A percentile compares a stretch with the other conserved stretches of the same genome.
phyloP scores from a whole-genome alignment of 805 yeast species.

The Yarrowia keelungensis region DNA sequence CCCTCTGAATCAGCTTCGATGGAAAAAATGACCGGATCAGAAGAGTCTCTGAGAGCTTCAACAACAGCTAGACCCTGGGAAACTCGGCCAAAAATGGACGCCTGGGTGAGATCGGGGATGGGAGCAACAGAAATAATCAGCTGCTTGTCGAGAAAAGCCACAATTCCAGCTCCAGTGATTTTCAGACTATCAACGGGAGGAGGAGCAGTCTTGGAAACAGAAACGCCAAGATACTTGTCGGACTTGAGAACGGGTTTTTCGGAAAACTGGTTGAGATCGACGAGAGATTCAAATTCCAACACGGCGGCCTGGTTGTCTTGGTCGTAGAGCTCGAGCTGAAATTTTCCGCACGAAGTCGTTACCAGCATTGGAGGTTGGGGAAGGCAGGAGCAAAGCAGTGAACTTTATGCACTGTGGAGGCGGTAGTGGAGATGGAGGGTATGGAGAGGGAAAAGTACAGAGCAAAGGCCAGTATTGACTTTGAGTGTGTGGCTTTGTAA shows the following conservation, averaged over 20 bases:
- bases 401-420: background rate
- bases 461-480: too few species aligned
- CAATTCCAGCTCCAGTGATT: slow-evolving; percentile 34
- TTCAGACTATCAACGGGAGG: slow-evolving; percentile 31
- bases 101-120: slow-evolving; percentile 14
- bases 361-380: slow-evolving; percentile 31
- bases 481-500: too few species aligned
- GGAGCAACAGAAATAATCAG: slow-evolving; percentile 32
- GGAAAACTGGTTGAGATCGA: slow-evolving; percentile 15
- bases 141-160: slow-evolving; percentile 16
- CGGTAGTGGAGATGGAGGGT: background rate
- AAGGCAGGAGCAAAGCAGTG: slow-evolving; percentile 18
- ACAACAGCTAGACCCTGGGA: slow-evolving; percentile 18
- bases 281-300: slow-evolving; percentile 33
- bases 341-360: slow-evolving; percentile 36
- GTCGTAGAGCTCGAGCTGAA: slow-evolving; percentile 37
- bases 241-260: slow-evolving; percentile 9
- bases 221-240: slow-evolving; percentile 14
- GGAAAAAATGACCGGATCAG: slow-evolving; percentile 12
- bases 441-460: too few species aligned
- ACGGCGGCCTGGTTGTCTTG: slow-evolving; percentile 32
- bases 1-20: slow-evolving; percentile 26
- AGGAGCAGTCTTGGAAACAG: slow-evolving; percentile 5
- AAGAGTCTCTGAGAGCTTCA: slow-evolving; percentile 30
- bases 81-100: slow-evolving; percentile 27